phyloP scores from a whole-genome alignment of 331 rosid genomes.

The Quercus tomentella region DNA sequence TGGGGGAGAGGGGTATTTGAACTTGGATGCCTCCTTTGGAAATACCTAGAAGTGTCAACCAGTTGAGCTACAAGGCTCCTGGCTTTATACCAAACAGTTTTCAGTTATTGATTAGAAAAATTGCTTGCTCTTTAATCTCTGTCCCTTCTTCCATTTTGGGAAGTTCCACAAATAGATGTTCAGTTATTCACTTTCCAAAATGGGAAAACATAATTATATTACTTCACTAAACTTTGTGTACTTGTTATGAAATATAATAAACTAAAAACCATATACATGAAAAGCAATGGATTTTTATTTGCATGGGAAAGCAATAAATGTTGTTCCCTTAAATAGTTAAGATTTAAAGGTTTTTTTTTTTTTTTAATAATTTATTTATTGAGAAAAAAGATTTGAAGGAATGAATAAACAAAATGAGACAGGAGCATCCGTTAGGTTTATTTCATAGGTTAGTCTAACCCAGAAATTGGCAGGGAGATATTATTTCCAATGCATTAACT shows the following conservation, averaged over 20 bases:
- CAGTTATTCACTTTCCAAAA: neutral
- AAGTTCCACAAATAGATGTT: neutral
- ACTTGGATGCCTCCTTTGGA: no score
- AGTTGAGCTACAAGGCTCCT: no score
- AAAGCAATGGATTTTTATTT: neutral
- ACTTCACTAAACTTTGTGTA: neutral
- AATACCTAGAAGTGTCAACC: no score
- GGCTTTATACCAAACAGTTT: no score
- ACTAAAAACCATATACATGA: neutral
- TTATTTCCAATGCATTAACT: neutral
- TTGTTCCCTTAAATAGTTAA: neutral
- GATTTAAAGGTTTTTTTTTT: neutral
- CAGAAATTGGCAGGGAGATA: neutral
- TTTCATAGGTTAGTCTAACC: neutral
- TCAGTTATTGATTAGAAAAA: no score
- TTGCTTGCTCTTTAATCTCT: no score
- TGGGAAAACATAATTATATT: neutral
- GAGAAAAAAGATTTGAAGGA: no score
- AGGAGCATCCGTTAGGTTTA: neutral
- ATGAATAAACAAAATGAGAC: neutral
- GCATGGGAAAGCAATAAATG: neutral
- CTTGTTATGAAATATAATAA: neutral
- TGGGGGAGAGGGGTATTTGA: no score
- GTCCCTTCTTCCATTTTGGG: neutral
- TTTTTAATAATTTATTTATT: no score